phyloP scores from a whole-genome alignment of 108 stramenopile genomes.

The Pseudonitzschia delicatissima region DNA sequence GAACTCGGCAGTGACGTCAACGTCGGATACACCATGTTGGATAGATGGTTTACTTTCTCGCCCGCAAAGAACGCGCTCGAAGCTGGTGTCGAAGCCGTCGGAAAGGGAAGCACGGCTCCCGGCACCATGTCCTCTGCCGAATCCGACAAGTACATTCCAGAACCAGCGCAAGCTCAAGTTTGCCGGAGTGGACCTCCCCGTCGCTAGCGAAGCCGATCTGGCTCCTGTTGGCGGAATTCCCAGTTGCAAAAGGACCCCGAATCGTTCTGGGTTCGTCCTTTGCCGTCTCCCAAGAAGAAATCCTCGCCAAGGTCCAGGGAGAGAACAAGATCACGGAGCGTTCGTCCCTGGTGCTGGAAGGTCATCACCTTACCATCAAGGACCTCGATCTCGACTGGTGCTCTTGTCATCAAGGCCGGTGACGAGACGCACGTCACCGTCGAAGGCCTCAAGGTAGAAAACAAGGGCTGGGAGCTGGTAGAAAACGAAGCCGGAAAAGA shows the following conservation, averaged over 20 bases:
- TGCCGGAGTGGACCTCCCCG: slow-evolving; percentile 65
- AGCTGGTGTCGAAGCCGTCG: slow-evolving; percentile 79
- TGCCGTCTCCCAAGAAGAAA: slow-evolving; percentile 76
- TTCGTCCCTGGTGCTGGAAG: slow-evolving; percentile 76
- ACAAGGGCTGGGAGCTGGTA: slow-evolving; percentile 77
- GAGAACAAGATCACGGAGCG: slow-evolving; percentile 57
- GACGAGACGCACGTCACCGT: slow-evolving; percentile 68
- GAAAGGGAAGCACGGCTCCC: slow-evolving; percentile 73
- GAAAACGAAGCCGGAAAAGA: slow-evolving; percentile 56
- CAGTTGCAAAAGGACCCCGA: slow-evolving; percentile 80
- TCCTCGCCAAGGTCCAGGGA: slow-evolving; percentile 67
- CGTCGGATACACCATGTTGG: slow-evolving; percentile 96
- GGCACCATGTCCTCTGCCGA: slow-evolving; percentile 88
- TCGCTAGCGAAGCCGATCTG: slow-evolving; percentile 57
- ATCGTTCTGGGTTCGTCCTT: slow-evolving; percentile 76
- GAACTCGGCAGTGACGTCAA: slow-evolving; percentile 82
- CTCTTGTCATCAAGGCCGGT: slow-evolving; percentile 70
- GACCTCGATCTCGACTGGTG: slow-evolving; percentile 82
- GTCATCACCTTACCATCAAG: slow-evolving; percentile 67
- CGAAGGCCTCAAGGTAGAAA: slow-evolving; percentile 69
- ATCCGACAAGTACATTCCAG: slow-evolving; percentile 85
- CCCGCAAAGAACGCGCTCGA: slow-evolving; percentile 95
- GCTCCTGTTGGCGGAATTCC: slow-evolving; percentile 74
- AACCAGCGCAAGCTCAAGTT: slow-evolving; percentile 82
- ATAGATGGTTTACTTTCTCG: slow-evolving; percentile 94